Evolutionary conservation across 1,139 yeast species (phyloP).

Genomic region (Saccharomycopsis hybrid): DNA sequence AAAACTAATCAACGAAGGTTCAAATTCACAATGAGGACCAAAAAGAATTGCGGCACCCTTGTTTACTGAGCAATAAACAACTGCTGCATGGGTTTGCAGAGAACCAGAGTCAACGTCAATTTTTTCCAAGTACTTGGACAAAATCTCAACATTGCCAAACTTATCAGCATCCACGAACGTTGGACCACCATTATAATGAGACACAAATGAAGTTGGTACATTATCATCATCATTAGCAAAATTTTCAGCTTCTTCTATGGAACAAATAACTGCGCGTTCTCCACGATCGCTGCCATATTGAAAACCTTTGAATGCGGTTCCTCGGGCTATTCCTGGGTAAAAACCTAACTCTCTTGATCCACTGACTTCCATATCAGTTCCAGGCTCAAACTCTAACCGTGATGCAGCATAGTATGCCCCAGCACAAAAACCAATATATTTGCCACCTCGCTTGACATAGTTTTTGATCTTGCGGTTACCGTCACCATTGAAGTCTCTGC

Average conservation of each 20-base stretch:
- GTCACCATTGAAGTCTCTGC: conserved; percentile 60
- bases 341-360: conserved; percentile 79
- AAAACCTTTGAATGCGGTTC: conserved; percentile 78
- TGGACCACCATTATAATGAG: conserved; percentile 85
- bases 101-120: conserved; percentile 39
- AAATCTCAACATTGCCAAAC: conserved; percentile 53
- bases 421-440: conserved; percentile 86
- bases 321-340: conserved; percentile 77
- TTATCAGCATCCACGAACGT: conserved; percentile 69
- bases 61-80: conserved; percentile 61
- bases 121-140: conserved; percentile 56
- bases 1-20: conserved; percentile 45
- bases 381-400: conserved; percentile 77
- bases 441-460: conserved; percentile 75
- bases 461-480: conserved; percentile 56
- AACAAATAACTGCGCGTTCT: conserved; percentile 51
- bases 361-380: conserved; percentile 65
- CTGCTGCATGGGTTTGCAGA: conserved; percentile 50
- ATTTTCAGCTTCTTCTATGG: conserved; percentile 30
- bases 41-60: conserved; percentile 70
- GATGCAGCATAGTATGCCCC: conserved; percentile 86
- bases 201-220: conserved; percentile 30
- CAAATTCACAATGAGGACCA: conserved; percentile 89
- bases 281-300: conserved; percentile 72
- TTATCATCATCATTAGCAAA: too few species aligned